Evolutionary conservation across 345 rosid species (phyloP).

Genomic region (Salix koriyanagi): DNA sequence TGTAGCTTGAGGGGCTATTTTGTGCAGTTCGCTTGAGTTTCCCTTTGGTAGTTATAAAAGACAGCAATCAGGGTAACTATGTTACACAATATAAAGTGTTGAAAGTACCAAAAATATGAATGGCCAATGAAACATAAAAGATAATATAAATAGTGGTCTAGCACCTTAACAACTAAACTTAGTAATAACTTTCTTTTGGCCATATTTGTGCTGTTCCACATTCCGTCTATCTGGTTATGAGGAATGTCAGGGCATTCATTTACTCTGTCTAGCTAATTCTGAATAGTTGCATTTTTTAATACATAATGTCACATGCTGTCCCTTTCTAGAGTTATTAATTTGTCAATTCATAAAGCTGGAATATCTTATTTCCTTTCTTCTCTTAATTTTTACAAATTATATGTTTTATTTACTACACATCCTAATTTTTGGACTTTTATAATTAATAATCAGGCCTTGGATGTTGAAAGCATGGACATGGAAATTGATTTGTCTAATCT

Average conservation of each 20-base stretch:
- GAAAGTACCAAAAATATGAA: not conserved
- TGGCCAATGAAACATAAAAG: not conserved
- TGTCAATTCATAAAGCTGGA: not conserved
- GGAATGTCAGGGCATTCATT: not conserved
- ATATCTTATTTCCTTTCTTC: not conserved
- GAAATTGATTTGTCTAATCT: constrained; percentile 96
- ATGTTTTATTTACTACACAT: not conserved
- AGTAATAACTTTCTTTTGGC: not conserved
- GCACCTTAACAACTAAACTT: not conserved
- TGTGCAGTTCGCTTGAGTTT: not conserved
- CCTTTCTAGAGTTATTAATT: not conserved
- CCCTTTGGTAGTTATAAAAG: not conserved
- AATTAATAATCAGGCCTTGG: constrained; percentile 62
- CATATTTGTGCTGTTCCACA: not conserved
- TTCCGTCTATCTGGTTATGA: not conserved
- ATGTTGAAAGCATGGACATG: constrained; percentile 87
- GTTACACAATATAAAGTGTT: not conserved
- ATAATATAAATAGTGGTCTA: not conserved
- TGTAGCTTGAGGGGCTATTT: not conserved
- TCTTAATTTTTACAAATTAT: not conserved
- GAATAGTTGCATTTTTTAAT: not conserved
- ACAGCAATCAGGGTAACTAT: not conserved
- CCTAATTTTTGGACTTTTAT: constrained; percentile 4
- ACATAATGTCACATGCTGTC: not conserved
- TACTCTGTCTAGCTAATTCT: not conserved